These are phyloP conservation scores for Saccharomycopsis malanga DNA, from an alignment of 805 yeast genomes.

Conservation along the genomic window DNA sequence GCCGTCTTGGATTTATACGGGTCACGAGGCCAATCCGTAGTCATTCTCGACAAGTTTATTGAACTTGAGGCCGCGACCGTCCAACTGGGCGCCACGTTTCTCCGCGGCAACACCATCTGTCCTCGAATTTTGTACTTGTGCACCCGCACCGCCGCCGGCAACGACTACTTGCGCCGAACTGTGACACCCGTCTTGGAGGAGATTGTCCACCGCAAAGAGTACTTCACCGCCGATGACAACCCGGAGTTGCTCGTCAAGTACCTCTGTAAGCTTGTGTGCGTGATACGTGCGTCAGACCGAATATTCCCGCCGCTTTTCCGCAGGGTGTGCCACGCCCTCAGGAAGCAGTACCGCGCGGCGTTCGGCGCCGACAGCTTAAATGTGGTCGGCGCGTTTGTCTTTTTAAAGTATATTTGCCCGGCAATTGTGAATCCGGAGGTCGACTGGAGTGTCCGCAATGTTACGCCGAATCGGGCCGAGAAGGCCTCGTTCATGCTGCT, in stretches of 20 bases:
- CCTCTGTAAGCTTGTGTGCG: slow-evolving; percentile 47
- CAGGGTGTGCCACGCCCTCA: slow-evolving; percentile 61
- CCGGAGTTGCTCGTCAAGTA: slow-evolving; percentile 47
- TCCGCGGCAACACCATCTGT: slow-evolving; percentile 76
- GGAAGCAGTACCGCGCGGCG: slow-evolving; percentile 35
- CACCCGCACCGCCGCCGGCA: slow-evolving; percentile 50
- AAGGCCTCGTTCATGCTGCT: slow-evolving; percentile 3
- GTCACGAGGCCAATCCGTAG: slow-evolving; percentile 2
- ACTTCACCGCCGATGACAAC: slow-evolving; percentile 42
- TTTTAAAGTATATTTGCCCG: slow-evolving; percentile 81
- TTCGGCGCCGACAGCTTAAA: slow-evolving; percentile 45
- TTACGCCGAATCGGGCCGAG: too few species aligned
- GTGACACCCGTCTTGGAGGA: slow-evolving; percentile 53
- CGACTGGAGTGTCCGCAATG: too few species aligned
- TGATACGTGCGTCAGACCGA: slow-evolving; percentile 43
- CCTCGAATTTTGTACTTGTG: slow-evolving; percentile 68
- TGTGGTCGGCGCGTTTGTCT: slow-evolving; percentile 75
- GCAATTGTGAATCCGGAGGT: slow-evolving; percentile 82
- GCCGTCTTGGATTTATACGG: slow-evolving; percentile 9
- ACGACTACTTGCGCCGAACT: slow-evolving; percentile 44
- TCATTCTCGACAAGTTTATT: slow-evolving; percentile 4
- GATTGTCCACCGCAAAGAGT: slow-evolving; percentile 42
- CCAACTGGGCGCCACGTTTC: slow-evolving; percentile 33
- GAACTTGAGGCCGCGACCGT: slow-evolving; percentile 22
- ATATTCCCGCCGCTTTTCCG: slow-evolving; percentile 65